Conservation (phyloP, 2,329 filamentous ascomycete genomes). For the Talaromyces albobiverticillius region DNA sequence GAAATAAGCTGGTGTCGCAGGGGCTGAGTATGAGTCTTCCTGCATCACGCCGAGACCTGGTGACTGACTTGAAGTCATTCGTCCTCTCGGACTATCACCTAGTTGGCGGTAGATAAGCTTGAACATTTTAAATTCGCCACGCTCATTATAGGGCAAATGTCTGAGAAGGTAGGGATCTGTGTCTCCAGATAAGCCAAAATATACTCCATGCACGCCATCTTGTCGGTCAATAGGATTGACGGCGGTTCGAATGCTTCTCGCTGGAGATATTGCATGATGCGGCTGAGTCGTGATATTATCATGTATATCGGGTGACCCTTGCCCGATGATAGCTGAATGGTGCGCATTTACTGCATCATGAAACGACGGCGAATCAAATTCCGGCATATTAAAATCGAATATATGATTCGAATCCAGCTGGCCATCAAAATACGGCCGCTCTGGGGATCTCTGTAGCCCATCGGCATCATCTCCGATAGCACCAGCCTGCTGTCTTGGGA, state of each 20-base stretch:
- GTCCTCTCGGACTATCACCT: too few relatives aligned
- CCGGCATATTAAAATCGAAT: background rate
- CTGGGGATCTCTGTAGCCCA: background rate
- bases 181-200: background rate
- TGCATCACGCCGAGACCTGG: too few relatives aligned
- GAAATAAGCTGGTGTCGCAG: background rate
- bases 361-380: background rate
- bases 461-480: too few relatives aligned
- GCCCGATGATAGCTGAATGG: background rate
- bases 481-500: background rate
- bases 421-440: background rate
- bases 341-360: background rate
- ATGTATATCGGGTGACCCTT: too few relatives aligned
- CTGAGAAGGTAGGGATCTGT: background rate
- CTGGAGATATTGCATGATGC: background rate
- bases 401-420: background rate
- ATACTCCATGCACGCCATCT: background rate
- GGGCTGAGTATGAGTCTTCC: background rate
- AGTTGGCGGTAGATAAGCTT: background rate
- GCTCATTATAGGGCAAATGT: background rate
- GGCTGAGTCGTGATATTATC: too few relatives aligned
- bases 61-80: too few relatives aligned
- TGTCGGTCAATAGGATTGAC: background rate
- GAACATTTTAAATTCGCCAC: background rate
- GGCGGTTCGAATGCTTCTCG: background rate